A percentile compares a stretch with the other conserved stretches of the same genome.
phyloP scores from a whole-genome alignment of 345 rosid species.

The Gossypioides kirkii region DNA sequence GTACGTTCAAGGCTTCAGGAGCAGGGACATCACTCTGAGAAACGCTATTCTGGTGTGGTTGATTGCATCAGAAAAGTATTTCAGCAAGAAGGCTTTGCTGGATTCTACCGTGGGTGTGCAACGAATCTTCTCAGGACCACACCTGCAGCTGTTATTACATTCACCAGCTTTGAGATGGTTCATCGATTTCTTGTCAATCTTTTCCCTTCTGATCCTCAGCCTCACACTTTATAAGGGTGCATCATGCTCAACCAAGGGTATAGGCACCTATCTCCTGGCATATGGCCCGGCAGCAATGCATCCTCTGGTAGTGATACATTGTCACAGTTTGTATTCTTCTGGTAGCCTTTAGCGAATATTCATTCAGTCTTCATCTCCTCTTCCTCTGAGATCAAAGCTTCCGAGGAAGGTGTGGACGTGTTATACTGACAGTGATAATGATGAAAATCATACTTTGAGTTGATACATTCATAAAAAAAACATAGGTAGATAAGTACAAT shows the following conservation, averaged over 20 bases:
- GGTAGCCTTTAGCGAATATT: conserved; percentile 9
- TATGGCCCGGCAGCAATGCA: background rate
- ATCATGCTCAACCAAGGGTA: background rate
- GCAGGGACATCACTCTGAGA: conserved; percentile 79
- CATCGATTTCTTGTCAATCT: conserved; percentile 58
- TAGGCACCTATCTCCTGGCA: background rate
- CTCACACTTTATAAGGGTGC: conserved; percentile 33
- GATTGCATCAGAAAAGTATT: conserved; percentile 72
- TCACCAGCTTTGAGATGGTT: conserved; percentile 95
- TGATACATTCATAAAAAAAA: conserved; percentile 5
- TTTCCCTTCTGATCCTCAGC: conserved; percentile 45
- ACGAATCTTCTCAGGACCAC: conserved; percentile 83
- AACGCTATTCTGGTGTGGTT: conserved; percentile 58
- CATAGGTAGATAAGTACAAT: background rate
- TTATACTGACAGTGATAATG: conserved; percentile 27
- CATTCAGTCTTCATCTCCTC: background rate
- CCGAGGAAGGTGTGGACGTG: conserved; percentile 4
- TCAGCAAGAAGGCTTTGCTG: conserved; percentile 58
- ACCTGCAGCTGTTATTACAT: conserved; percentile 90
- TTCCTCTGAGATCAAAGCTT: background rate
- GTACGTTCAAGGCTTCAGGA: conserved; percentile 90
- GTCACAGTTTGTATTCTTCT: conserved; percentile 6
- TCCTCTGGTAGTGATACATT: conserved; percentile 1
- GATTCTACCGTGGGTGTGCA: conserved; percentile 93
- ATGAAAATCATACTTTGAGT: conserved; percentile 16